Conservation (phyloP, 352 stramenopile species). For the Phytophthora pluvialis region DNA sequence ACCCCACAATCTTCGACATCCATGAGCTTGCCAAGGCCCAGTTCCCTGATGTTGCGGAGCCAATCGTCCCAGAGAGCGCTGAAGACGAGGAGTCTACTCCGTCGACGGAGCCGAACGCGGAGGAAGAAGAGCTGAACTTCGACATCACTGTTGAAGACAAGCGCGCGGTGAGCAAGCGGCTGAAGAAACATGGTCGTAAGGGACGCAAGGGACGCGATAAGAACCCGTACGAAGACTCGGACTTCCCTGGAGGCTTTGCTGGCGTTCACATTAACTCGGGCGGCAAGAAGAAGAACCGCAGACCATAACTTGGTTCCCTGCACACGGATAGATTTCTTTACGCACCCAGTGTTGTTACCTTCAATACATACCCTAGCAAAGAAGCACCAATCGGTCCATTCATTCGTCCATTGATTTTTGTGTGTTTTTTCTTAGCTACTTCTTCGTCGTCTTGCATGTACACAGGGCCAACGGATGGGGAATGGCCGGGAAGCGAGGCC, state of each 20-base stretch:
- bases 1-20: slow-evolving; percentile 77
- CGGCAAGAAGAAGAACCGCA: slow-evolving; percentile 79
- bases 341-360: slow-evolving; percentile 3
- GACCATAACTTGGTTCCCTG: slow-evolving; percentile 27
- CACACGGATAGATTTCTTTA: slow-evolving; percentile 25
- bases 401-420: slow-evolving; percentile 47
- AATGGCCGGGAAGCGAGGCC: slow-evolving; percentile 22
- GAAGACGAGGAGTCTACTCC: slow-evolving; percentile 20
- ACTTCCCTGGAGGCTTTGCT: slow-evolving; percentile 56
- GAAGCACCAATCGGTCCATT: slow-evolving; percentile 28
- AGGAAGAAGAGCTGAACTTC: slow-evolving; percentile 65
- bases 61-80: slow-evolving; percentile 15
- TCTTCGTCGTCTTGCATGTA: slow-evolving; percentile 36
- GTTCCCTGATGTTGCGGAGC: slow-evolving; percentile 61
- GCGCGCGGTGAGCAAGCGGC: slow-evolving; percentile 69
- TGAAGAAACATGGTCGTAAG: slow-evolving; percentile 97
- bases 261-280: slow-evolving; percentile 75
- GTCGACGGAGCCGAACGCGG: slow-evolving; percentile 22
- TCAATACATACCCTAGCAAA: slow-evolving; percentile 1
- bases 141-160: slow-evolving; percentile 80
- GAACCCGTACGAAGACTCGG: slow-evolving; percentile 95
- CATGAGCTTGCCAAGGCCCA: slow-evolving; percentile 61
- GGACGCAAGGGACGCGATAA: slow-evolving; percentile 96
- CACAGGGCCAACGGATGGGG: slow-evolving; percentile 28
- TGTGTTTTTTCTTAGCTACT: slow-evolving; percentile 38